Percentiles rank a stretch among this genome's conserved stretches.
phyloP scores from a whole-genome alignment of 257 asterid genomes.

The Jacaranda mimosifolia region DNA sequence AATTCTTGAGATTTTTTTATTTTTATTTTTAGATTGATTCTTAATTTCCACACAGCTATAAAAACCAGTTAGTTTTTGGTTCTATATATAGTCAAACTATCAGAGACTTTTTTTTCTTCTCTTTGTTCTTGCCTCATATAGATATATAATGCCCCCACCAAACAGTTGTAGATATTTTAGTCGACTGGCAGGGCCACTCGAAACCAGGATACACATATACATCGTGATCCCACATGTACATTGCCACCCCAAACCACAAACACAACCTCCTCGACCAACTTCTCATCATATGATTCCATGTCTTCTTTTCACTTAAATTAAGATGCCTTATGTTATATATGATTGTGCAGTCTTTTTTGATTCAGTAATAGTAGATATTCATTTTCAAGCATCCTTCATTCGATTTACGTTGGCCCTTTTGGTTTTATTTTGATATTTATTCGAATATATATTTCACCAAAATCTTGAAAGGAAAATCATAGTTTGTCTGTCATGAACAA shows the following conservation, averaged over 20 bases:
- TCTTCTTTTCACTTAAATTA: background rate
- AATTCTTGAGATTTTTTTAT: too few species aligned
- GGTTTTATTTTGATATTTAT: background rate
- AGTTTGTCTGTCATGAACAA: background rate
- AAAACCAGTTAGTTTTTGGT: too few species aligned
- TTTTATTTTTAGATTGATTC: too few species aligned
- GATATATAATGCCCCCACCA: conserved; percentile 5
- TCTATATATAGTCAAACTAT: too few species aligned
- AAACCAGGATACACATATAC: background rate
- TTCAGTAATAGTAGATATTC: conserved; percentile 11
- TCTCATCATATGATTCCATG: conserved; percentile 32
- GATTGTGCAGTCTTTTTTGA: conserved; percentile 31
- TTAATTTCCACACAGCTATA: too few species aligned
- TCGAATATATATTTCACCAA: too few species aligned
- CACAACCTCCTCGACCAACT: conserved; percentile 34
- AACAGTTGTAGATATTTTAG: conserved; percentile 15
- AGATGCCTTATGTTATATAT: conserved; percentile 23
- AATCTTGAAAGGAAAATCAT: background rate
- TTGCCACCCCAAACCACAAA: conserved; percentile 37
- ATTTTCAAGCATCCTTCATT: background rate
- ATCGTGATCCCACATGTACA: conserved; percentile 20
- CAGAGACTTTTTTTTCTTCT: too few species aligned
- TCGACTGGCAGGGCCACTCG: background rate
- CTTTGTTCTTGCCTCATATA: conserved; percentile 3
- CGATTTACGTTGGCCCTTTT: background rate